phyloP scores from a whole-genome alignment of 2,329 filamentous ascomycete species.

The Trichophaea hybrida region DNA sequence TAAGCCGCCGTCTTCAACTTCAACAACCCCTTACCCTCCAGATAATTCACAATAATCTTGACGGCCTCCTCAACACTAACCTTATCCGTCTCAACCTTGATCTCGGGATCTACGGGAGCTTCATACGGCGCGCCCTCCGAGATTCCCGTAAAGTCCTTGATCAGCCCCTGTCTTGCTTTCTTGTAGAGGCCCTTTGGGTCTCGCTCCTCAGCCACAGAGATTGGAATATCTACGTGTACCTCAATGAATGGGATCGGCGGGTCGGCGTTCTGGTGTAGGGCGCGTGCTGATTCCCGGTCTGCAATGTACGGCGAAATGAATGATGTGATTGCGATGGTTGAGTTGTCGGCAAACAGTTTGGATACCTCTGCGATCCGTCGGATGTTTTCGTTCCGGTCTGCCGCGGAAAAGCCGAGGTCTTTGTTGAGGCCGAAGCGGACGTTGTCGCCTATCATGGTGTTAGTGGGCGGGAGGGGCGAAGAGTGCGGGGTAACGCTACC shows the following conservation, averaged over 20 bases:
- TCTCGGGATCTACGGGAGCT: constrained; percentile 69
- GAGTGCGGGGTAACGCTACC: constrained; percentile 30
- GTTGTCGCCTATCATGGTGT: constrained; percentile 52
- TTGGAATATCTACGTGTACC: constrained; percentile 79
- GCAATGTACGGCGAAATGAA: constrained; percentile 93
- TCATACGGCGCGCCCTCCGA: constrained; percentile 70
- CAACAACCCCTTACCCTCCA: constrained; percentile 54
- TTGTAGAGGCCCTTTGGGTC: constrained; percentile 98
- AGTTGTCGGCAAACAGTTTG: constrained; percentile 86
- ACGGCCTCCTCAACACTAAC: constrained; percentile 80
- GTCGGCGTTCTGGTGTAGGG: constrained; percentile 53
- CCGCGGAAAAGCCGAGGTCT: constrained; percentile 86
- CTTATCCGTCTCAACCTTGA: constrained; percentile 71
- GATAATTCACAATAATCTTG: constrained; percentile 64
- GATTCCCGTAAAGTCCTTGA: constrained; percentile 95
- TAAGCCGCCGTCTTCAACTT: constrained; percentile 25
- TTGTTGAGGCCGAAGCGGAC: constrained; percentile 97
- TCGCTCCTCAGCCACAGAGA: constrained; percentile 83
- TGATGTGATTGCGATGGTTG: constrained; percentile 76
- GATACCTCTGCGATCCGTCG: constrained; percentile 90
- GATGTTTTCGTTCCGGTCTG: constrained; percentile 95
- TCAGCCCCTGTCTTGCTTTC: constrained; percentile 83
- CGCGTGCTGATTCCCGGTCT: constrained; percentile 68
- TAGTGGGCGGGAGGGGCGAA: neutral
- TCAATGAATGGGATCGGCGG: constrained; percentile 74